phyloP scores from a whole-genome alignment of 139 green algal genomes.

The Cymbomonas tetramitiformis region DNA sequence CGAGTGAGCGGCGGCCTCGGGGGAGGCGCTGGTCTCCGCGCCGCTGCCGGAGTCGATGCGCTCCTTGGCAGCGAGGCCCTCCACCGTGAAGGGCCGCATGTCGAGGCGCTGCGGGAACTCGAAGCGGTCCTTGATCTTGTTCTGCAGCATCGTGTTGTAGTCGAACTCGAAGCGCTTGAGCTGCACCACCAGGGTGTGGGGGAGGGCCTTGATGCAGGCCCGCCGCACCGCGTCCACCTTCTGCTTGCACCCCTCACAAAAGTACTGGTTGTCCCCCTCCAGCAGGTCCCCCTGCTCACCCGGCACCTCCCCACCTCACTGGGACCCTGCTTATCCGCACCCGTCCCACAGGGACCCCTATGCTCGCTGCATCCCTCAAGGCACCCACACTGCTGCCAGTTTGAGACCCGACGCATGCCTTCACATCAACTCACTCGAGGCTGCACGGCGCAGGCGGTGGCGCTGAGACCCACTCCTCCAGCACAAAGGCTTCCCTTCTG shows the following conservation, averaged over 20 bases:
- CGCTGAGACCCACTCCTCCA: too few species aligned
- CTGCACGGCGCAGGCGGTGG: too few species aligned
- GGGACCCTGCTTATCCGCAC: too few species aligned
- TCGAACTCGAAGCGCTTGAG: conserved; percentile 40
- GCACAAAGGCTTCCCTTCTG: too few species aligned
- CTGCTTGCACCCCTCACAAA: conserved; percentile 4
- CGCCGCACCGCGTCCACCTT: conserved; percentile 4
- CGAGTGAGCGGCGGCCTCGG: neutral
- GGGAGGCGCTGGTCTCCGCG: neutral
- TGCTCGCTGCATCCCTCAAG: too few species aligned
- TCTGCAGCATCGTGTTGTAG: conserved; percentile 53
- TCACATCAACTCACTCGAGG: too few species aligned
- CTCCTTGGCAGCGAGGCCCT: too few species aligned
- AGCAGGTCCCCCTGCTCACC: conserved; percentile 53
- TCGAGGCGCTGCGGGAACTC: conserved; percentile 27
- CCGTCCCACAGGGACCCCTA: too few species aligned
- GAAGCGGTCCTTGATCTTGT: conserved; percentile 31
- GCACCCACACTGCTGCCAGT: too few species aligned
- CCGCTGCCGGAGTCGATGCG: conserved; percentile 22
- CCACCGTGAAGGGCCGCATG: conserved; percentile 10
- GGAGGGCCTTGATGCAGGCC: conserved; percentile 14
- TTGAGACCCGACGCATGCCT: too few species aligned
- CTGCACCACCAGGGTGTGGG: conserved; percentile 25
- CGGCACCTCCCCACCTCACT: too few species aligned
- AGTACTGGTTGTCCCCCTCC: conserved; percentile 80